Conservation (phyloP, 495 filamentous ascomycete species). For the Hypomontagnella monticulosa region DNA sequence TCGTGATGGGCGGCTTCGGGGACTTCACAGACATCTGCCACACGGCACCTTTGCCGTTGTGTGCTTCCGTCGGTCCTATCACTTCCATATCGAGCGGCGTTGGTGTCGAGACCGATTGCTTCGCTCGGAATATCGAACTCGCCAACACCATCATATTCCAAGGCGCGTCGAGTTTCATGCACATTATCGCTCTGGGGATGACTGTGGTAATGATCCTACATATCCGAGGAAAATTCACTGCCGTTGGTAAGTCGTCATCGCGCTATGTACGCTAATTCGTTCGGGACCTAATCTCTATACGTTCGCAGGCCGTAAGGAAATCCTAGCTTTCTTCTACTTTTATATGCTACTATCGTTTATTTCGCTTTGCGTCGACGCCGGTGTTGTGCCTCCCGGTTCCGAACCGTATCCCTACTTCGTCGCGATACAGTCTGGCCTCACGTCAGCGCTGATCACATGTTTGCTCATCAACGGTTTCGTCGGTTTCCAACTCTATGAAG, state of each 20-base stretch:
- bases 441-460: constrained; percentile 88
- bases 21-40: constrained; percentile 88
- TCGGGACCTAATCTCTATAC: constrained; percentile 28
- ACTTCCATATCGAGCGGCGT: constrained; percentile 70
- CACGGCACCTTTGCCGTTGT: constrained; percentile 86
- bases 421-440: constrained; percentile 86
- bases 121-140: constrained; percentile 92
- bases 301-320: constrained; percentile 92
- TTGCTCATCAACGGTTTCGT: constrained; percentile 98
- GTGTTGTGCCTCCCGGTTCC: constrained; percentile 86
- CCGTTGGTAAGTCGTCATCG: constrained; percentile 79
- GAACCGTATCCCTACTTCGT: constrained; percentile 89
- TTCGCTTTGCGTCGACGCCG: constrained; percentile 92
- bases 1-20: constrained; percentile 80
- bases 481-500: constrained; percentile 98
- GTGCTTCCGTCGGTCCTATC: constrained; percentile 77
- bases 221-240: constrained; percentile 96
- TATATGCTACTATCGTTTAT: constrained; percentile 89
- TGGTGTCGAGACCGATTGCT: constrained; percentile 90
- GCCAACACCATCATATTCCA: constrained; percentile 99
- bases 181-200: constrained; percentile 92
- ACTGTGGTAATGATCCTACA: constrained; percentile 97
- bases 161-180: constrained; percentile 87
- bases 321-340: constrained; percentile 96
- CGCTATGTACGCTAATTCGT: background rate